Evolutionary conservation across 805 yeast genomes (phyloP), one percentile per base, ranked within the genome.

Genomic region (Wickerhamomyces kurtzmanii): DNA sequence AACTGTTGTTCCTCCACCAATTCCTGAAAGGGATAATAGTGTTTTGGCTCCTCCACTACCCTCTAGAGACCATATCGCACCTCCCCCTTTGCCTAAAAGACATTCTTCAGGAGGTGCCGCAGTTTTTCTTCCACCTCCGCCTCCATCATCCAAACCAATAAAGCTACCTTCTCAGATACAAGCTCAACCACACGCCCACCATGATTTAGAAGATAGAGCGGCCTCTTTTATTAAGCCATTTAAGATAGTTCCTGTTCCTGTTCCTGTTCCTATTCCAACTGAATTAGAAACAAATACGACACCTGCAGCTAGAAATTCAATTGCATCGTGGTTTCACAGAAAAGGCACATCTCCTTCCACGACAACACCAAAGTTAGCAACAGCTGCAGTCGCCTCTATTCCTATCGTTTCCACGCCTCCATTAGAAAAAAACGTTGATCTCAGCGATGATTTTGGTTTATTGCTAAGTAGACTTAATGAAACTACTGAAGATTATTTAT

Each of bases 401-500:
- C 15, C 23, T 7, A 21, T 6, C 12, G 22, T 6, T 20, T n/a
- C 6, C 12, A 12, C 8, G 6, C 8, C 7, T 12, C 8, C 13
- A 6, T 12, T 10, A 8, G 13, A 15, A 5, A 21, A 21, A 21
- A 15, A 21, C 13, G 23, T 37, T 7, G 42, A 36, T 2, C 37
- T 43, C 51, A 29, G 53, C 33, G 61, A 66, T 21, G 67, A 68
- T 32, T 65, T 72, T 36, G 80, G 71, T 45, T 58, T 84, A 35
- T 58, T 83, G 20, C 64, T 74, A 26, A 65, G 74, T 26, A 66
- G 84, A 35, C 66, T 68, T 28, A 65, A 67, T 36, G 75, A 71
- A 27, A 70, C 79, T 27, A 61, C 65, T 31, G 61, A 62, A 29
- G 71, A 65, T 20, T 63, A 72, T 26, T 57, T 59, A 17, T 47